Conservation (phyloP, 768 basidiomycete species). For the Mycena vitilis region DNA sequence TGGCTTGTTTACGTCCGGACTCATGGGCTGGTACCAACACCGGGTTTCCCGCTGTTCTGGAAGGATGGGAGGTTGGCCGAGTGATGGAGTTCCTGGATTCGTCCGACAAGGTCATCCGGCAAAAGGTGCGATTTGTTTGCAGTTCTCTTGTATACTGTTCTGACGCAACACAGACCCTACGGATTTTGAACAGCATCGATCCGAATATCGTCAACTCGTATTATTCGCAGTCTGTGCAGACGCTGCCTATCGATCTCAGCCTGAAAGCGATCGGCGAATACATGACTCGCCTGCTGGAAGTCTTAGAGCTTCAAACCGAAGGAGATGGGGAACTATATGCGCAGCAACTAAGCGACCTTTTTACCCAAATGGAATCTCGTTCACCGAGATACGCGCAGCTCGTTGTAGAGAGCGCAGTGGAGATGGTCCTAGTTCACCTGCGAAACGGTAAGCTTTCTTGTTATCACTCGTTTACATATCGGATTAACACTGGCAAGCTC, state of each 20-base stretch:
- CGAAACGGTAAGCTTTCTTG: constrained; percentile 56
- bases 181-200: constrained; percentile 70
- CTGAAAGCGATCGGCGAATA: constrained; percentile 55
- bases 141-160: constrained; percentile 24
- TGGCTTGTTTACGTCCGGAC: constrained; percentile 66
- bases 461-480: constrained; percentile 12
- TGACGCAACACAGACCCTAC: constrained; percentile 63
- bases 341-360: constrained; percentile 57
- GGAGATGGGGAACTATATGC: constrained; percentile 73
- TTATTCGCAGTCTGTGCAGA: constrained; percentile 57
- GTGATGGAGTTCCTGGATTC: constrained; percentile 77
- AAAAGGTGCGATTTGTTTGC: constrained; percentile 58
- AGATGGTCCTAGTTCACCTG: constrained; percentile 63
- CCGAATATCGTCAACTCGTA: constrained; percentile 65
- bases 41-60: constrained; percentile 64
- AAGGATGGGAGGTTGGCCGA: constrained; percentile 79
- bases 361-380: constrained; percentile 51
- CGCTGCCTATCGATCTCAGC: constrained; percentile 47
- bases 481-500: constrained; percentile 47
- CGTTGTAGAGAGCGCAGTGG: constrained; percentile 69
- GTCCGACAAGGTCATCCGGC: constrained; percentile 66
- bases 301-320: constrained; percentile 57
- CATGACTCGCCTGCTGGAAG: constrained; percentile 63
- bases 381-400: constrained; percentile 43
- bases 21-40: constrained; percentile 77